Percentiles rank a stretch among this genome's conserved stretches.
Conservation (phyloP, 140 eudicot genomes). For the Ambrosia hybrid region DNA sequence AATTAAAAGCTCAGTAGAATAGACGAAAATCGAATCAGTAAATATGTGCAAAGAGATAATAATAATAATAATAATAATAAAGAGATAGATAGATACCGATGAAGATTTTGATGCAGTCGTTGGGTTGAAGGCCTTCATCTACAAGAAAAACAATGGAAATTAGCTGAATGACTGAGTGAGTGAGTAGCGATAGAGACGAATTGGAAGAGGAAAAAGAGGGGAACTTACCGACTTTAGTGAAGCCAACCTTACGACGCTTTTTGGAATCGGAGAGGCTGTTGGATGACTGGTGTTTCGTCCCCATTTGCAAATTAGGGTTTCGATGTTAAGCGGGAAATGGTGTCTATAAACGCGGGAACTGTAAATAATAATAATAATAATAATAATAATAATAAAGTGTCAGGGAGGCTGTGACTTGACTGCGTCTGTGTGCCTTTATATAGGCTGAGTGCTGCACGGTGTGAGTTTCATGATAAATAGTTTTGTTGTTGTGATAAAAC, state of each 20-base stretch:
- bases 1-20: too few relatives aligned
- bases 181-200: background rate
- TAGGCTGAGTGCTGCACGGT: too few relatives aligned
- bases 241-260: slow-evolving; percentile 64
- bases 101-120: slow-evolving; percentile 71
- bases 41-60: too few relatives aligned
- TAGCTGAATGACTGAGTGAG: background rate
- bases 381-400: background rate
- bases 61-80: too few relatives aligned
- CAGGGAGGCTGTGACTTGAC: background rate
- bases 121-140: slow-evolving; percentile 82
- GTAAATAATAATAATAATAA: background rate
- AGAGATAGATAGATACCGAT: slow-evolving; percentile 35
- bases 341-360: slow-evolving; percentile 60
- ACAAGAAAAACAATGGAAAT: slow-evolving; percentile 2
- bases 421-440: too few relatives aligned
- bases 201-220: slow-evolving; percentile 1
- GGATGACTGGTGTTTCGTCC: slow-evolving; percentile 70
- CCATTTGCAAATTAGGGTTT: slow-evolving; percentile 77
- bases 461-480: too few relatives aligned
- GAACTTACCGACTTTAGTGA: slow-evolving; percentile 57
- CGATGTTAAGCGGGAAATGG: slow-evolving; percentile 61
- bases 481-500: too few relatives aligned
- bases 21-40: too few relatives aligned
- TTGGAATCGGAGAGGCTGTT: slow-evolving; percentile 58